These are phyloP conservation scores for Rhizopus arrhizus DNA, from an alignment of 371 early-diverging fungal species.

Conservation along the genomic window DNA sequence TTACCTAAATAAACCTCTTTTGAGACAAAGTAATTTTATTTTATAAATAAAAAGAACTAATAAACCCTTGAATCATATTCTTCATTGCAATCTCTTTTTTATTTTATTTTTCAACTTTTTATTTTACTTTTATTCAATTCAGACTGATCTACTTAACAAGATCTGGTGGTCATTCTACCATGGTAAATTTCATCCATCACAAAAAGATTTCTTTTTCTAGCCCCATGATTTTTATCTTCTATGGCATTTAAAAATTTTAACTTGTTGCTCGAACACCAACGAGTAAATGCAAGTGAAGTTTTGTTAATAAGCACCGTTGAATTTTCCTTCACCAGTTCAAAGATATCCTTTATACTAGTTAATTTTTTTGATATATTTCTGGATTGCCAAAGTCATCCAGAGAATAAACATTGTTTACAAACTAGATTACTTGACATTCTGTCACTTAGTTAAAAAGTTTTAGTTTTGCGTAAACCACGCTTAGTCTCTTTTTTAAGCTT, in stretches of 20 bases:
- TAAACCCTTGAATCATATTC: no score
- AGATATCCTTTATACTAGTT: slow-evolving; percentile 18
- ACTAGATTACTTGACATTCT: slow-evolving; percentile 12
- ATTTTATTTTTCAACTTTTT: no score
- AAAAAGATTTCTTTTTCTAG: slow-evolving; percentile 20
- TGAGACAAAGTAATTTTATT: no score
- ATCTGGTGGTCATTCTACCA: no score
- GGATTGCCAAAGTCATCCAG: slow-evolving; percentile 8
- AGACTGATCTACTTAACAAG: no score
- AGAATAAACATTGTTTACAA: slow-evolving; percentile 14
- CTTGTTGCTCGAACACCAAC: slow-evolving; percentile 22
- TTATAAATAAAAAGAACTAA: no score
- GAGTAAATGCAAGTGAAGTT: slow-evolving; percentile 14
- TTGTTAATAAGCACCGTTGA: slow-evolving; percentile 12
- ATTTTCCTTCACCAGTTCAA: slow-evolving; percentile 13
- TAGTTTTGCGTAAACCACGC: slow-evolving; percentile 14
- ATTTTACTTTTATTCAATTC: no score
- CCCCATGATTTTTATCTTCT: slow-evolving; percentile 15
- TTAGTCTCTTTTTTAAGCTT: slow-evolving; percentile 15
- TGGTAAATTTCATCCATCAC: slow-evolving; percentile 17
- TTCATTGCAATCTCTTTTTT: no score
- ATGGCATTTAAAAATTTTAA: slow-evolving; percentile 20
- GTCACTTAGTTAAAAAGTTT: slow-evolving; percentile 13
- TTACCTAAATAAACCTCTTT: no score
- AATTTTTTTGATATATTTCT: slow-evolving; percentile 16